These are phyloP conservation scores for Penicillium nordicum DNA, from an alignment of 2,329 filamentous ascomycete genomes.

Conservation along the genomic window DNA sequence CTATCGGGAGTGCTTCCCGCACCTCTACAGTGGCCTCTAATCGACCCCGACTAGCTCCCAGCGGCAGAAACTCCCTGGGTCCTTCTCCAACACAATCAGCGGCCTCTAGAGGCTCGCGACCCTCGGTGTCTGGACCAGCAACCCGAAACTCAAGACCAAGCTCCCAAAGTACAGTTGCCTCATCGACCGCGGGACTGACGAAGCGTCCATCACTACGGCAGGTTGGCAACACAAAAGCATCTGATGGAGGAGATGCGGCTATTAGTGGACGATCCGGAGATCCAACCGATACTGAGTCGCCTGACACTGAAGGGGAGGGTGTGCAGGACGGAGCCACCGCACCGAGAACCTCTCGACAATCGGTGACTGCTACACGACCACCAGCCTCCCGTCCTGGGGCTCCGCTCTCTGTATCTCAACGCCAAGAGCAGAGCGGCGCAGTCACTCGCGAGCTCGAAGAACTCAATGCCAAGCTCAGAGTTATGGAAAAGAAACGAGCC, in stretches of 20 bases:
- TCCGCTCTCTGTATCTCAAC: constrained; percentile 33
- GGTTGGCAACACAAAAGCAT: constrained; percentile 23
- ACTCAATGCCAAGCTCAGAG: constrained; percentile 77
- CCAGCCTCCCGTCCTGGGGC: constrained; percentile 26
- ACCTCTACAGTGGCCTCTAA: constrained; percentile 51
- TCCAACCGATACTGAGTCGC: constrained; percentile 27
- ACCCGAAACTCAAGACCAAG: constrained; percentile 35
- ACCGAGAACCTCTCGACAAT: constrained; percentile 23
- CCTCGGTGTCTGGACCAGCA: constrained; percentile 36
- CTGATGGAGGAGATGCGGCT: constrained; percentile 27
- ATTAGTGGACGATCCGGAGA: constrained; percentile 30
- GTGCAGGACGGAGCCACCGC: constrained; percentile 19
- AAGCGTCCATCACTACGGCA: constrained; percentile 38
- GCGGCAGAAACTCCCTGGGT: constrained; percentile 63
- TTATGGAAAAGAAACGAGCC: constrained; percentile 80
- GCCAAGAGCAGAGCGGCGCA: constrained; percentile 48
- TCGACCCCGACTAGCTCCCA: constrained; percentile 53
- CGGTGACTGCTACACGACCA: constrained; percentile 24
- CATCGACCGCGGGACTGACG: constrained; percentile 21
- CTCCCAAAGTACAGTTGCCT: constrained; percentile 23
- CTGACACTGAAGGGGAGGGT: constrained; percentile 23
- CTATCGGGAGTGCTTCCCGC: constrained; percentile 48
- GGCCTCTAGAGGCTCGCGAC: constrained; percentile 37
- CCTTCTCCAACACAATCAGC: constrained; percentile 50
- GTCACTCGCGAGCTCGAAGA: constrained; percentile 73